phyloP scores from a whole-genome alignment of 768 basidiomycete species.

The Xerocomus spinulosus region DNA sequence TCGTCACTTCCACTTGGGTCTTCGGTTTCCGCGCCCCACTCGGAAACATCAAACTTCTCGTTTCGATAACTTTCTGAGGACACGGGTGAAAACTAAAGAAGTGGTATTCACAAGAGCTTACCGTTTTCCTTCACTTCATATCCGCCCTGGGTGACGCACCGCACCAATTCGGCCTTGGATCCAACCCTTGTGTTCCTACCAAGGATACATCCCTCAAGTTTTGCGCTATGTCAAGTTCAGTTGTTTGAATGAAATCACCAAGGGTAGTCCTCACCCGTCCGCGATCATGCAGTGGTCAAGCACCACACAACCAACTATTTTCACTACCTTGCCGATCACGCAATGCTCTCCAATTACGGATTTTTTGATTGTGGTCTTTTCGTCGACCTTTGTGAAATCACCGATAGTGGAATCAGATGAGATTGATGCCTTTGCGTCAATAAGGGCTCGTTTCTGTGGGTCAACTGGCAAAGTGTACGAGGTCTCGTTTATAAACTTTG shows the following conservation, averaged over 20 bases:
- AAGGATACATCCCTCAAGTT: conserved; percentile 71
- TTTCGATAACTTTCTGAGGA: conserved; percentile 48
- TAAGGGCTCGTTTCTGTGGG: conserved; percentile 58
- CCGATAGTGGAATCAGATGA: conserved; percentile 80
- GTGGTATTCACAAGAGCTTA: conserved; percentile 24
- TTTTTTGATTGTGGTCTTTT: conserved; percentile 75
- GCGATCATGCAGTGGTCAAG: conserved; percentile 86
- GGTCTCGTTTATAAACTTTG: conserved; percentile 45
- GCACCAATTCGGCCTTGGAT: conserved; percentile 58
- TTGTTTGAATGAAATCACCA: not conserved
- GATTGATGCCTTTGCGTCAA: conserved; percentile 79
- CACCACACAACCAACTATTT: conserved; percentile 75
- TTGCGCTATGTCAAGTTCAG: conserved; percentile 46
- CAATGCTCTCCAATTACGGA: conserved; percentile 80
- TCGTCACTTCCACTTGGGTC: conserved; percentile 24
- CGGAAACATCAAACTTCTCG: conserved; percentile 53
- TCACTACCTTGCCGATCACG: conserved; percentile 78
- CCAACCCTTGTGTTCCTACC: conserved; percentile 74
- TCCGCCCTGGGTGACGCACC: conserved; percentile 72
- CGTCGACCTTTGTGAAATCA: conserved; percentile 76
- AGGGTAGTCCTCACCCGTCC: conserved; percentile 57
- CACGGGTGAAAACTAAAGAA: not conserved
- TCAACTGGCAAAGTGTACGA: conserved; percentile 55
- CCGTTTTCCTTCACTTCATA: conserved; percentile 68
- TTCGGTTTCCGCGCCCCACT: conserved; percentile 43